phyloP scores from a whole-genome alignment of 176 grass and related monocot species.

The Tuctoria greenei region DNA sequence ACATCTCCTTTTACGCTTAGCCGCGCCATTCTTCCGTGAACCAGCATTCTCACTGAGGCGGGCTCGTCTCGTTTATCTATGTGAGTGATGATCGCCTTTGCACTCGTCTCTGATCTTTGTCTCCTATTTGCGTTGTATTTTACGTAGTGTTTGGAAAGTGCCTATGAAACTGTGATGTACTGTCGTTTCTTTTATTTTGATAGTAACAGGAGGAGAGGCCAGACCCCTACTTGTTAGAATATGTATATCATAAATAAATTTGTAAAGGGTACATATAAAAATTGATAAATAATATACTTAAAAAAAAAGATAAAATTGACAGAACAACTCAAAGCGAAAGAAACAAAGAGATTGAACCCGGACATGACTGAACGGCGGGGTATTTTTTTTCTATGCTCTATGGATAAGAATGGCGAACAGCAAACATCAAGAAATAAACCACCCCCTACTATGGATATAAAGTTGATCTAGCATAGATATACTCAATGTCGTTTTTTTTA shows the following conservation, averaged over 20 bases:
- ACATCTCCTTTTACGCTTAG: no score
- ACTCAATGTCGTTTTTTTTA: background rate
- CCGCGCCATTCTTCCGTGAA: no score
- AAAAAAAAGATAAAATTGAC: background rate
- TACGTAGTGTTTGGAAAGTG: no score
- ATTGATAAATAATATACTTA: background rate
- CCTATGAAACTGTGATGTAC: background rate
- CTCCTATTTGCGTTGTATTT: no score
- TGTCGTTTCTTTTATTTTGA: background rate
- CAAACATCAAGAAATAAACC: background rate
- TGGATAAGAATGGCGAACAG: background rate
- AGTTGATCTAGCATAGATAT: background rate
- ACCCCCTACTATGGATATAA: no score
- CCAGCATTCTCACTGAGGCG: no score
- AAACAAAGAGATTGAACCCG: background rate
- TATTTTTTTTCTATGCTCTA: background rate
- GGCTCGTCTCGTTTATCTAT: no score
- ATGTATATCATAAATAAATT: background rate
- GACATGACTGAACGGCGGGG: background rate
- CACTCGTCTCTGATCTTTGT: no score
- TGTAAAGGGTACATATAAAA: background rate
- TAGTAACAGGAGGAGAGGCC: background rate
- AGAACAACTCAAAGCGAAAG: background rate
- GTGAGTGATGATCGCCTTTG: no score
- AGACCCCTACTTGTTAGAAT: background rate